Evolutionary conservation across 257 asterid genomes (phyloP).

Genomic region (Dorcoceras hygrometricum): DNA sequence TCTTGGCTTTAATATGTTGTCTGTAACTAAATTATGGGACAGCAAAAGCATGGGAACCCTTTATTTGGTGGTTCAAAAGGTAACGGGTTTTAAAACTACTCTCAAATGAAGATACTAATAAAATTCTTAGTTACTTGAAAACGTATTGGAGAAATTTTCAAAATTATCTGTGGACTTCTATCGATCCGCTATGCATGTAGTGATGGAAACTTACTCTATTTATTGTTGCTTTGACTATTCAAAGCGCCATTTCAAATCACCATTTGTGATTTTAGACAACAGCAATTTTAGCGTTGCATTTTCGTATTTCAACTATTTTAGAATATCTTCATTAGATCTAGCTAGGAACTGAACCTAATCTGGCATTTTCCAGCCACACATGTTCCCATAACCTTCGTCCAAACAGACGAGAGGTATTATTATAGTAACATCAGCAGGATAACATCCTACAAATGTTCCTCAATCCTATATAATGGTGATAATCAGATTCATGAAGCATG

Average conservation of each 20-base stretch:
- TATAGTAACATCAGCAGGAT: not conserved
- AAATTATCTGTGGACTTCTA: too few species aligned
- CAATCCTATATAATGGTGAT: not conserved
- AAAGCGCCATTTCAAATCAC: too few species aligned
- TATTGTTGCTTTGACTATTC: too few species aligned
- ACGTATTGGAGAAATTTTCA: too few species aligned
- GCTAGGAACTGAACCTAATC: not conserved
- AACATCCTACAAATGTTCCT: not conserved
- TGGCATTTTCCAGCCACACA: not conserved
- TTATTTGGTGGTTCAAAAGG: not conserved
- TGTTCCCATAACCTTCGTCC: not conserved
- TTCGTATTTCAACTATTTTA: too few species aligned
- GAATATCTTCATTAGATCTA: not conserved
- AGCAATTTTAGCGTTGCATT: too few species aligned
- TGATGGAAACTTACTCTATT: too few species aligned
- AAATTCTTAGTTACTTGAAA: too few species aligned
- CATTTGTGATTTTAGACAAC: too few species aligned
- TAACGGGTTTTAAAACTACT: too few species aligned
- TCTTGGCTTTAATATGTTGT: not conserved
- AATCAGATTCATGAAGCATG: constrained; percentile 31
- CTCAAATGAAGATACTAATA: too few species aligned
- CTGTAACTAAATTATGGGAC: not conserved
- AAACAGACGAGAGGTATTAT: not conserved
- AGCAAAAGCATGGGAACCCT: not conserved
- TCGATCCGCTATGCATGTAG: too few species aligned